A percentile compares a stretch with the other conserved stretches of the same genome.
phyloP scores from a whole-genome alignment of 352 stramenopile genomes.

The Globisporangium sylvaticum region DNA sequence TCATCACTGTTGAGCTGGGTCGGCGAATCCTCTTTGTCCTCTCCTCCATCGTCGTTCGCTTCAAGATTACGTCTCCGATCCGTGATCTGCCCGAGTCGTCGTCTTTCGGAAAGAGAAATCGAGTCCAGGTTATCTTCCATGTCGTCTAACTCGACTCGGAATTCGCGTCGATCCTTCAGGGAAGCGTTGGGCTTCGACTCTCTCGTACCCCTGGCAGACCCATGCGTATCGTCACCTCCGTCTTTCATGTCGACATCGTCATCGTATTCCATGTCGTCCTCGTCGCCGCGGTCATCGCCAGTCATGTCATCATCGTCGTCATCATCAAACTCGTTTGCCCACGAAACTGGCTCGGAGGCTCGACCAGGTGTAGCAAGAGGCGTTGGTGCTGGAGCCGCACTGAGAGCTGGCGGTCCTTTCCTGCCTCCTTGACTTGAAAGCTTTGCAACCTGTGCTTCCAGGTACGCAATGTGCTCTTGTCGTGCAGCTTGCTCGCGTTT shows the following conservation, averaged over 20 bases:
- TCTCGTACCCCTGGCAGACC: constrained; percentile 15
- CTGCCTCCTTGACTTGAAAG: constrained; percentile 20
- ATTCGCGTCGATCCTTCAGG: constrained; percentile 33
- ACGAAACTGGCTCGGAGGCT: constrained; percentile 38
- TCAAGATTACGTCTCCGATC: constrained; percentile 19
- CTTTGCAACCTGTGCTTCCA: constrained; percentile 57
- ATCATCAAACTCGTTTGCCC: constrained; percentile 70
- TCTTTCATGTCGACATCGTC: constrained; percentile 56
- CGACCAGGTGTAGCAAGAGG: constrained; percentile 7
- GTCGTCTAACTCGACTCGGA: constrained; percentile 52
- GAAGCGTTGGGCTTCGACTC: constrained; percentile 6
- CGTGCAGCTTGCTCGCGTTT: constrained; percentile 18
- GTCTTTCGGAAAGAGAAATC: constrained; percentile 36
- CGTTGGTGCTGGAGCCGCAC: constrained; percentile 2
- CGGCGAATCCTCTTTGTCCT: constrained; percentile 36
- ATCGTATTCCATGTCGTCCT: constrained; percentile 32
- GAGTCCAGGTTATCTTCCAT: constrained; percentile 40
- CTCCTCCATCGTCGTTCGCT: constrained; percentile 21
- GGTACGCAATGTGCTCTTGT: constrained; percentile 54
- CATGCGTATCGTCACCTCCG: constrained; percentile 28
- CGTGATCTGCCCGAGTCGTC: constrained; percentile 28
- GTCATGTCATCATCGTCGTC: constrained; percentile 65
- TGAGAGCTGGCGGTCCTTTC: background rate
- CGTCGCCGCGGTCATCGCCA: constrained; percentile 33
- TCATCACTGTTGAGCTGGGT: constrained; percentile 59